Percentiles rank a stretch among this genome's conserved stretches.
Evolutionary conservation across 2,329 filamentous ascomycete genomes (phyloP).

Genomic region (Fusarium albosuccineum): DNA sequence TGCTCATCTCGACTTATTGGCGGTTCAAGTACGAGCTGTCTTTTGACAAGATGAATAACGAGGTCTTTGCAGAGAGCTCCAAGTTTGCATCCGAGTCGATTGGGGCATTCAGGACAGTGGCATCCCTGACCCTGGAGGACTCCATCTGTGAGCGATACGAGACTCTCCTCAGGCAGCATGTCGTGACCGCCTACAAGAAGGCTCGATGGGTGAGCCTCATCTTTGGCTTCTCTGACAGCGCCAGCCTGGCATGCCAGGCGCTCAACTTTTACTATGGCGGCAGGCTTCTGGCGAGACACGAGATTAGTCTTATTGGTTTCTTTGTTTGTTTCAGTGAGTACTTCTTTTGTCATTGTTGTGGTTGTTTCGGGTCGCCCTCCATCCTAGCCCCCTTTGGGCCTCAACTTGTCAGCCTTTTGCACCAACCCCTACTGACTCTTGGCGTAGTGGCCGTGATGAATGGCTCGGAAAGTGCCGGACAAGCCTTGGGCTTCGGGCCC

Average conservation of each 20-base stretch:
- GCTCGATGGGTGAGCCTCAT: slow-evolving; percentile 73
- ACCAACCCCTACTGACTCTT: slow-evolving; percentile 9
- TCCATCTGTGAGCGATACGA: slow-evolving; percentile 73
- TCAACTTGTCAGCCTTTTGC: not conserved
- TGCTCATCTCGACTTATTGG: slow-evolving; percentile 62
- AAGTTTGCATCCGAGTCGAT: slow-evolving; percentile 82
- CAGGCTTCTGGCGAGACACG: slow-evolving; percentile 64
- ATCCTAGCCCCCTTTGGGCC: not conserved
- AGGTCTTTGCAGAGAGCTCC: slow-evolving; percentile 78
- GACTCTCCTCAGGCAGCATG: slow-evolving; percentile 69
- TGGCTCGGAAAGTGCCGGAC: slow-evolving; percentile 58
- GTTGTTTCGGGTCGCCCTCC: not conserved
- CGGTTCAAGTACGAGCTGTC: slow-evolving; percentile 71
- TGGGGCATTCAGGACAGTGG: slow-evolving; percentile 78
- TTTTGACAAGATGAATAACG: slow-evolving; percentile 76
- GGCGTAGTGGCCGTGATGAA: slow-evolving; percentile 69
- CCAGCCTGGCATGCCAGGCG: slow-evolving; percentile 73
- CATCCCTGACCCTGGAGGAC: slow-evolving; percentile 77
- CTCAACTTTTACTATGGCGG: slow-evolving; percentile 77
- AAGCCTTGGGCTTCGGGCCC: slow-evolving; percentile 72
- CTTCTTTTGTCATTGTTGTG: too few relatives aligned
- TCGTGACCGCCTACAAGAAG: slow-evolving; percentile 69
- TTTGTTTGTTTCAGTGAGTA: slow-evolving; percentile 66
- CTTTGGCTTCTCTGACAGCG: slow-evolving; percentile 77
- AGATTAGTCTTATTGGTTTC: slow-evolving; percentile 63